Evolutionary conservation across 805 yeast species (phyloP).

Genomic region (Gaillardinia entomophila): DNA sequence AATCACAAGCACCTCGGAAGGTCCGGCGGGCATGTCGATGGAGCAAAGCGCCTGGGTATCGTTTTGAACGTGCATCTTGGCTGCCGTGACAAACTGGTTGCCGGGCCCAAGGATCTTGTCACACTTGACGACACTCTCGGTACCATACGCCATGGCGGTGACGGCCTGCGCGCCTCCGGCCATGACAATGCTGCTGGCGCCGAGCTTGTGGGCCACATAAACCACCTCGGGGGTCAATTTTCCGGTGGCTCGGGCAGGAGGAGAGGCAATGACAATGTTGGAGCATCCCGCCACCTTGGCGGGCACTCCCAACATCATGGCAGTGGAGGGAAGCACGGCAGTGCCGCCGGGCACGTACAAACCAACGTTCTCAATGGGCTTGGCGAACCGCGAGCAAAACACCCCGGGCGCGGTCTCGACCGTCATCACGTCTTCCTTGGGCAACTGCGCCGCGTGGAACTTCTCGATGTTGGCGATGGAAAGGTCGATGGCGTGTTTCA

Average conservation of each 20-base stretch:
- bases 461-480: slow-evolving; percentile 83
- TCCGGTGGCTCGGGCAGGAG: slow-evolving; percentile 87
- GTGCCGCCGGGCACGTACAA: slow-evolving; percentile 98
- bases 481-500: slow-evolving; percentile 81
- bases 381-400: slow-evolving; percentile 85
- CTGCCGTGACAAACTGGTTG: slow-evolving; percentile 98
- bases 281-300: slow-evolving; percentile 97
- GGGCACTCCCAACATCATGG: slow-evolving; percentile 97
- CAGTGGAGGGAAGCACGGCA: slow-evolving; percentile 96
- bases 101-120: slow-evolving; percentile 99
- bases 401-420: slow-evolving; percentile 97
- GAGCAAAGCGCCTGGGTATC: slow-evolving; percentile 93
- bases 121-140: slow-evolving; percentile 84
- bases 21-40: slow-evolving; percentile 99
- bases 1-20: slow-evolving; percentile 94
- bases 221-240: slow-evolving; percentile 94
- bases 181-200: slow-evolving; percentile 81
- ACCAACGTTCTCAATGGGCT: slow-evolving; percentile 93
- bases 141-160: slow-evolving; percentile 98
- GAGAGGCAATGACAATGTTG: slow-evolving; percentile 89
- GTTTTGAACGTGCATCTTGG: slow-evolving; percentile 95
- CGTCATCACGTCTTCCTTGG: slow-evolving; percentile 56
- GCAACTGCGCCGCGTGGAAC: slow-evolving; percentile 92
- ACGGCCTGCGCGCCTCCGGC: slow-evolving; percentile 99
- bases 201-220: slow-evolving; percentile 93